Percentiles rank a stretch among this genome's conserved stretches.
phyloP scores from a whole-genome alignment of 768 basidiomycete genomes.

The Leccinum truebloodii region DNA sequence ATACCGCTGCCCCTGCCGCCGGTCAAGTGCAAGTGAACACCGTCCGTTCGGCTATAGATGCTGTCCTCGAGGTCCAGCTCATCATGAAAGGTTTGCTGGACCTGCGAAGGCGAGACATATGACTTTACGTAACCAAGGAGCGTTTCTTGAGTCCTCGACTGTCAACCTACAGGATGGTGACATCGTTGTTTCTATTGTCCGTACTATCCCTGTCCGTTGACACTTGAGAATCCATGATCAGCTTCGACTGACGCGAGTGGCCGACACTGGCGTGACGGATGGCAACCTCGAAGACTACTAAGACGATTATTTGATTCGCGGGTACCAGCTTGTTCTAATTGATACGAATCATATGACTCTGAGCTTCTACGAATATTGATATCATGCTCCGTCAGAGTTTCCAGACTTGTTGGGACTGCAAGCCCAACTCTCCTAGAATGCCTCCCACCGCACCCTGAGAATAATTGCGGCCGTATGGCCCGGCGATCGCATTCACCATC shows the following conservation, averaged over 20 bases:
- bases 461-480: constrained; percentile 72
- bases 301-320: not conserved
- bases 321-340: not conserved
- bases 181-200: not conserved
- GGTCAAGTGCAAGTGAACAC: constrained; percentile 61
- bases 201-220: not conserved
- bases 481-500: constrained; percentile 75
- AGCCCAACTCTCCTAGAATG: constrained; percentile 63
- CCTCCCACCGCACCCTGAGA: constrained; percentile 76
- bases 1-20: constrained; percentile 49
- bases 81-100: constrained; percentile 86
- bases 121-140: constrained; percentile 3
- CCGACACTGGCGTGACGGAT: too few relatives aligned
- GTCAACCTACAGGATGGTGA: not conserved
- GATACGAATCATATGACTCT: not conserved
- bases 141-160: not conserved
- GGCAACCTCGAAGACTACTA: too few relatives aligned
- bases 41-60: constrained; percentile 66
- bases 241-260: too few relatives aligned
- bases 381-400: constrained; percentile 49
- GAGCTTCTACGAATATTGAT: not conserved
- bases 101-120: constrained; percentile 72
- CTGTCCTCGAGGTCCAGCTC: constrained; percentile 76
- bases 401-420: constrained; percentile 61
- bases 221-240: not conserved